Evolutionary conservation across 495 filamentous ascomycete genomes (phyloP).

Genomic region (Xylaria telfairii): DNA sequence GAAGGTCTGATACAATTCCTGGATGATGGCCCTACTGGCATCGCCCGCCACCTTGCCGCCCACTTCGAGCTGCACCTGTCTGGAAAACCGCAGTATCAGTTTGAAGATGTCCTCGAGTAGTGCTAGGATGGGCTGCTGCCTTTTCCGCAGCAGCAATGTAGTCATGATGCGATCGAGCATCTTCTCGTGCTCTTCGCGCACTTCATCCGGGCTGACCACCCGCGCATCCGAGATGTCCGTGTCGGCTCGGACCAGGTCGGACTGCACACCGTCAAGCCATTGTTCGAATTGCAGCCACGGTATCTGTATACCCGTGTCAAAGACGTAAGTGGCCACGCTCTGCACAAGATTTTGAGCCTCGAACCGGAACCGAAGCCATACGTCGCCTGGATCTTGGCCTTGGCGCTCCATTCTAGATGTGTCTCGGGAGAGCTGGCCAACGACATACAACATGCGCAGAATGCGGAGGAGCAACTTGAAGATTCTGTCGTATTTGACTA

Average conservation of each 20-base stretch:
- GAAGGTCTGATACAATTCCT: slow-evolving; percentile 66
- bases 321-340: slow-evolving; percentile 73
- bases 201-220: slow-evolving; percentile 64
- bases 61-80: slow-evolving; percentile 33
- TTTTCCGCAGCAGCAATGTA: slow-evolving; percentile 70
- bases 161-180: slow-evolving; percentile 82
- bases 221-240: slow-evolving; percentile 35
- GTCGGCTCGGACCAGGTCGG: slow-evolving; percentile 40
- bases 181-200: slow-evolving; percentile 75
- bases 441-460: slow-evolving; percentile 79
- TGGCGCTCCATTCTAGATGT: slow-evolving; percentile 49
- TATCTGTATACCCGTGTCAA: slow-evolving; percentile 72
- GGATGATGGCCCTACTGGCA: slow-evolving; percentile 47
- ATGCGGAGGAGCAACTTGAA: slow-evolving; percentile 81
- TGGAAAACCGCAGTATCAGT: slow-evolving; percentile 71
- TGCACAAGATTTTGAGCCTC: slow-evolving; percentile 81
- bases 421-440: slow-evolving; percentile 71
- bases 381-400: slow-evolving; percentile 38
- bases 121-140: slow-evolving; percentile 72
- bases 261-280: slow-evolving; percentile 68
- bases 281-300: slow-evolving; percentile 74
- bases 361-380: slow-evolving; percentile 67
- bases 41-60: slow-evolving; percentile 36
- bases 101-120: slow-evolving; percentile 80
- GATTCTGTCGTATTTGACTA: slow-evolving; percentile 82